These are phyloP conservation scores for Alternaria triticina DNA, from an alignment of 2,329 filamentous ascomycete species.

Conservation along the genomic window DNA sequence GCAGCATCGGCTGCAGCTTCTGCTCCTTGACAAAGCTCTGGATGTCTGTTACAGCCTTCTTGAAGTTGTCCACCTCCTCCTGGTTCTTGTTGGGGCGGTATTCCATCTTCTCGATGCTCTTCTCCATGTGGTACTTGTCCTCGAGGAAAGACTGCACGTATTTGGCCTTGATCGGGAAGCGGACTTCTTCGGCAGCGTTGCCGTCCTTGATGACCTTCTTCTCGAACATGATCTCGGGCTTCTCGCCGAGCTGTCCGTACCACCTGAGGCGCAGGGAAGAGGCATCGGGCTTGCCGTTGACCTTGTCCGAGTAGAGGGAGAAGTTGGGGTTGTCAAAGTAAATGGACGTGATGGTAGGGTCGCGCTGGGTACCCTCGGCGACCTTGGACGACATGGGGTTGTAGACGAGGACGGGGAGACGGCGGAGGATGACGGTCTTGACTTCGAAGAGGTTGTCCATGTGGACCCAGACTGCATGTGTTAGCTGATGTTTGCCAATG, in stretches of 20 bases:
- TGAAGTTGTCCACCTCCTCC: conserved; percentile 72
- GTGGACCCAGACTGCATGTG: conserved; percentile 82
- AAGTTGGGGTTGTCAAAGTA: conserved; percentile 94
- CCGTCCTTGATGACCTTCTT: conserved; percentile 84
- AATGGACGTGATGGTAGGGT: conserved; percentile 91
- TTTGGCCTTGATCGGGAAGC: conserved; percentile 90
- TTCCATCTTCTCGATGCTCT: conserved; percentile 82
- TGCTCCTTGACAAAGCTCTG: conserved; percentile 80
- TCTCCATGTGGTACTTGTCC: conserved; percentile 90
- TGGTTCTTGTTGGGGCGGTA: conserved; percentile 73
- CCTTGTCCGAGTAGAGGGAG: conserved; percentile 83
- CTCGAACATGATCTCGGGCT: conserved; percentile 83
- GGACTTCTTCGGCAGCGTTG: conserved; percentile 77
- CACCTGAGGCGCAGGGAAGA: conserved; percentile 86
- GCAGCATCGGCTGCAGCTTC: conserved; percentile 80
- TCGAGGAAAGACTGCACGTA: conserved; percentile 88
- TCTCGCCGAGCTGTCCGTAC: conserved; percentile 82
- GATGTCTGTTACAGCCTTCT: conserved; percentile 74
- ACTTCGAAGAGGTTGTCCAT: conserved; percentile 94
- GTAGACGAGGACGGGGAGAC: conserved; percentile 89
- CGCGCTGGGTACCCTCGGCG: conserved; percentile 75
- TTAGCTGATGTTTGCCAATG: conserved; percentile 40
- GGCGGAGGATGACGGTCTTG: conserved; percentile 92
- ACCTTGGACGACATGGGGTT: conserved; percentile 86
- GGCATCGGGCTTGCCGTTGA: conserved; percentile 75